A percentile compares a stretch with the other conserved stretches of the same genome.
Evolutionary conservation across 371 early-diverging fungal species (phyloP).

Genomic region (Thermomucor indicae-seudaticae): DNA sequence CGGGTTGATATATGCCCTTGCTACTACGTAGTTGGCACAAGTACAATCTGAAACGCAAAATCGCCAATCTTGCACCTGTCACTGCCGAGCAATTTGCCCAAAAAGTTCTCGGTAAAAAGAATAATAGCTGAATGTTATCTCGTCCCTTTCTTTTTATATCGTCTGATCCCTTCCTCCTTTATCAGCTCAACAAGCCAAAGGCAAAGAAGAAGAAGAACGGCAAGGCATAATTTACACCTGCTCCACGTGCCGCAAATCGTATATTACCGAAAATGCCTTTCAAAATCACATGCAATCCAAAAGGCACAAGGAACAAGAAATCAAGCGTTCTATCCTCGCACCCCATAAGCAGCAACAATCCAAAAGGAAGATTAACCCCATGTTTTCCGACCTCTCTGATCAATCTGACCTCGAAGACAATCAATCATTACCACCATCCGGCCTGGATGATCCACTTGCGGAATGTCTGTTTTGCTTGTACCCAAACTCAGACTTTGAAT

Average conservation of each 20-base stretch:
- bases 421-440: background rate
- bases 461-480: slow-evolving; percentile 66
- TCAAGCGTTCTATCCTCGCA: slow-evolving; percentile 5
- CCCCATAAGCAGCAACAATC: background rate
- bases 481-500: slow-evolving; percentile 58
- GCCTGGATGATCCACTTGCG: background rate
- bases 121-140: too few relatives aligned
- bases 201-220: slow-evolving; percentile 36
- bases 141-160: background rate
- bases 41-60: slow-evolving; percentile 87
- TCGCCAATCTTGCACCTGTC: slow-evolving; percentile 74
- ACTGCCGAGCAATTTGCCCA: slow-evolving; percentile 73
- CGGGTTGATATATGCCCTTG: background rate
- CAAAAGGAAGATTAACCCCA: slow-evolving; percentile 1
- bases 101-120: slow-evolving; percentile 50
- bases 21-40: slow-evolving; percentile 66
- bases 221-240: slow-evolving; percentile 38
- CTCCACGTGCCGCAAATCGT: slow-evolving; percentile 55
- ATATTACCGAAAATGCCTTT: slow-evolving; percentile 79
- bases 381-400: slow-evolving; percentile 9
- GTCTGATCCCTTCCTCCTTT: background rate
- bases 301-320: slow-evolving; percentile 84
- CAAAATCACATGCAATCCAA: slow-evolving; percentile 84
- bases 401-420: slow-evolving; percentile 3
- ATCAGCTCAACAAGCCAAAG: slow-evolving; percentile 44